A percentile compares a stretch with the other conserved stretches of the same genome.
Conservation (phyloP, 495 filamentous ascomycete species). For the Aspergillus nanangensis region DNA sequence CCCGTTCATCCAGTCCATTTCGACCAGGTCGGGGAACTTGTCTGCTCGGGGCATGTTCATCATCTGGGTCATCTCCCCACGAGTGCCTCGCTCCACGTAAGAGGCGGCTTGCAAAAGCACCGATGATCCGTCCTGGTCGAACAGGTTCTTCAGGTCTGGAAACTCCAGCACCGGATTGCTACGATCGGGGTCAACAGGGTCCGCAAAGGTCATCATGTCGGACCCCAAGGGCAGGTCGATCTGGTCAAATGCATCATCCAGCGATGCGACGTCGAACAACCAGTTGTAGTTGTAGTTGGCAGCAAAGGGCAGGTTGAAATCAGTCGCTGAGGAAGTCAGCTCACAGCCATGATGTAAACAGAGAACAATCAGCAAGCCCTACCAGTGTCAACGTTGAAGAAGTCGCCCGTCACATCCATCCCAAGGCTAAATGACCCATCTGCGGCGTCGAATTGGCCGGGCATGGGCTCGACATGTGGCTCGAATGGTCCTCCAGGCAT, state of each 20-base stretch:
- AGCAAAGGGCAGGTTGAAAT: conserved; percentile 55
- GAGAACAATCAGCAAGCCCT: not conserved
- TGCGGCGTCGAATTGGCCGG: conserved; percentile 33
- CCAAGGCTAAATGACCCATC: conserved; percentile 29
- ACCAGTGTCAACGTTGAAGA: conserved; percentile 31
- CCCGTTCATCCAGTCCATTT: conserved; percentile 34
- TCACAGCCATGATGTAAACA: not conserved
- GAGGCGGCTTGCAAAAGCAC: conserved; percentile 15
- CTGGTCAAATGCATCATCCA: conserved; percentile 32
- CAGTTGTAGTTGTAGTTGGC: conserved; percentile 53
- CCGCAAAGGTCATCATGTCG: conserved; percentile 19
- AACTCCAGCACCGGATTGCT: conserved; percentile 16
- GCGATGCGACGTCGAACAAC: conserved; percentile 45
- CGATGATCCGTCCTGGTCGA: conserved; percentile 8
- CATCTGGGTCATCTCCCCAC: not conserved
- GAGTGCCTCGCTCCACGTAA: conserved; percentile 13
- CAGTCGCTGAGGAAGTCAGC: conserved; percentile 30
- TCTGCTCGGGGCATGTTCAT: not conserved
- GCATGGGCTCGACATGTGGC: conserved; percentile 31
- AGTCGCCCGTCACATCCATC: conserved; percentile 17
- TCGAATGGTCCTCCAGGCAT: conserved; percentile 32
- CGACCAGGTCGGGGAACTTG: conserved; percentile 9
- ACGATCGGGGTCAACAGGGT: conserved; percentile 5
- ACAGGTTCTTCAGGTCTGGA: conserved; percentile 12
- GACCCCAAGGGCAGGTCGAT: conserved; percentile 25